Base-by-base conservation (phyloP, 305 asterid species). In the Fraxinus floribunda region DNA sequence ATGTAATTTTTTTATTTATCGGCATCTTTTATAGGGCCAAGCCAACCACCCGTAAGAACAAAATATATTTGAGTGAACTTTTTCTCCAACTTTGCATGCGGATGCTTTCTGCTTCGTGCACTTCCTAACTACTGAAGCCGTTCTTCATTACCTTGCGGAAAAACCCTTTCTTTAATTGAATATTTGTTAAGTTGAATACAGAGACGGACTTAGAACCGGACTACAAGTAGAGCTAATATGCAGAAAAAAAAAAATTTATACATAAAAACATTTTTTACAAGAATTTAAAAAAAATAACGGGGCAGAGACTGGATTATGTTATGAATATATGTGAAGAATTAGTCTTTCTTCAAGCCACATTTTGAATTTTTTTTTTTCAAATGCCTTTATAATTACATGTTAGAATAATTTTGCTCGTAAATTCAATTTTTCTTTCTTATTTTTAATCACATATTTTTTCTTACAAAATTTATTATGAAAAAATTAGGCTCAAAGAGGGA, bases 61-160 rank as follows among this genome's bases (percentile, higher is more conserved):
- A 15, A 55, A 80, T 76, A 84, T 79, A 70, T 79, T 84, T 83
- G 64, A 79, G 81, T 70, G 26, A 15, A 49, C 39, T 64, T 22
- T 41, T 88, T 83, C 26, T 49, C 74, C 78, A 75, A 78, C 84
- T 35, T 52, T 62, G 89, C 92, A 91, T 91, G 91, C 87, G 93
- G 77, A 75, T 77, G 80, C 87, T 84, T 76, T 79, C 76, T 74
- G 77, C 84, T 87, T 88, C 88, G 87, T 86, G 85, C 35, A 32
- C 35, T 18, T 80, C 64, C 86, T 88, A 84, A 7, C 10, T n/a
- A 13, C 57, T 84, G 83, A 77, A 38, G 81, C 79, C 32, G 22
- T 35, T 71, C 29, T 29, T 18, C 76, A 49, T 52, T 76, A 7
- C 64, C 44, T 52, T 30, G 26, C 10, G 72, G 46, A n/a, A 29